These are phyloP conservation scores for Circinella minor DNA, from an alignment of 371 early-diverging fungal species.

Conservation along the genomic window DNA sequence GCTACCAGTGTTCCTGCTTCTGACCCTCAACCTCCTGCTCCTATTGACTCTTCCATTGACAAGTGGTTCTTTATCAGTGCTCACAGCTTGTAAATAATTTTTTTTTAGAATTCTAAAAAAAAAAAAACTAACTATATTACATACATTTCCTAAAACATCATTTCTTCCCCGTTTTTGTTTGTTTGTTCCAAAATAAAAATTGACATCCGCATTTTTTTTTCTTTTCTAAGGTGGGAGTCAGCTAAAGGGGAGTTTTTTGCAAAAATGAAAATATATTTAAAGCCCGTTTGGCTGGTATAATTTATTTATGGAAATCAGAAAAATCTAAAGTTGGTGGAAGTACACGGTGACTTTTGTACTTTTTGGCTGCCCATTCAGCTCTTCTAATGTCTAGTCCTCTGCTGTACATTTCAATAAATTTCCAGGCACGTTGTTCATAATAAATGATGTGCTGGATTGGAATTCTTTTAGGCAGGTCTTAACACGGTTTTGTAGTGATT, in stretches of 20 bases:
- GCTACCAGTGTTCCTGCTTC: constrained; percentile 70
- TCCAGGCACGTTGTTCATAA: no score
- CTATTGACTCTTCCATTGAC: constrained; percentile 82
- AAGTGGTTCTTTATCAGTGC: constrained; percentile 98
- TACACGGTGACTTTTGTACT: no score
- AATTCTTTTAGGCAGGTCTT: no score
- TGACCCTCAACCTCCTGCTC: constrained; percentile 52
- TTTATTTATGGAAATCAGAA: no score
- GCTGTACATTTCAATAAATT: no score
- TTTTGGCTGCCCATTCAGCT: no score
- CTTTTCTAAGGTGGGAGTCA: not conserved
- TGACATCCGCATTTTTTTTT: not conserved
- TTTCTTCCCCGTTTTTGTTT: not conserved
- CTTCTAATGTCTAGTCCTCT: no score
- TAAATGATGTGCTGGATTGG: no score
- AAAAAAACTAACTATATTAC: not conserved
- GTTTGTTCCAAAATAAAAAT: constrained; percentile 1
- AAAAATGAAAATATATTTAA: no score
- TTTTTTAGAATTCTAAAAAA: not conserved
- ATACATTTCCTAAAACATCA: not conserved
- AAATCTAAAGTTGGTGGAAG: no score
- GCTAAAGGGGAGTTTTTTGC: no score
- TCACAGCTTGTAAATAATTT: constrained; percentile 67
- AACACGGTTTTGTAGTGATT: not conserved
- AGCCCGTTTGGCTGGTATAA: no score